A percentile compares a stretch with the other conserved stretches of the same genome.
Evolutionary conservation across 179 eudicot genomes (phyloP).

Genomic region (Beta macrorhiza): DNA sequence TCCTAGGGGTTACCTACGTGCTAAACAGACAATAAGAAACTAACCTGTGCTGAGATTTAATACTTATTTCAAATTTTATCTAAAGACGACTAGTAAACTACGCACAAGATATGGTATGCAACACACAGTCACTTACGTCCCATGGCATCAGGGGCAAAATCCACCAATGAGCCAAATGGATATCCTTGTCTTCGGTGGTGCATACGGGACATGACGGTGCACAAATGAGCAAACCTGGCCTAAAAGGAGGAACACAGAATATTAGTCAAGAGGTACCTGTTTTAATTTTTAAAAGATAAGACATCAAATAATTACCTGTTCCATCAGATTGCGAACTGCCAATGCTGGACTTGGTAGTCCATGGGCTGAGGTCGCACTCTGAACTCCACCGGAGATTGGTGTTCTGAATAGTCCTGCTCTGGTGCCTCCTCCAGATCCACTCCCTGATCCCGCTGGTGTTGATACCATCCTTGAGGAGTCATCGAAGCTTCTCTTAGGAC

Average conservation of each 20-base stretch:
- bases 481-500: constrained; percentile 29
- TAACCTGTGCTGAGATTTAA: neutral
- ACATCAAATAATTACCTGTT: constrained; percentile 53
- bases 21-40: neutral
- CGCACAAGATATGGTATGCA: neutral
- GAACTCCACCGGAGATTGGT: constrained; percentile 98
- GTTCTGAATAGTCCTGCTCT: constrained; percentile 97
- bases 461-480: constrained; percentile 23
- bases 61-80: neutral
- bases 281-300: neutral
- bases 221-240: constrained; percentile 97
- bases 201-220: constrained; percentile 96
- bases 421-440: constrained; percentile 52
- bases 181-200: constrained; percentile 97
- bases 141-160: constrained; percentile 91
- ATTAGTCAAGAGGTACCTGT: constrained; percentile 3
- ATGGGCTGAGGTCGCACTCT: constrained; percentile 98
- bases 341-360: constrained; percentile 93
- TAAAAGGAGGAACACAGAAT: constrained; percentile 26
- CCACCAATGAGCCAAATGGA: constrained; percentile 96
- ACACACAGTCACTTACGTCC: constrained; percentile 71
- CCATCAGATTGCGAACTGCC: constrained; percentile 98
- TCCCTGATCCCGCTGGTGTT: constrained; percentile 33
- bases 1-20: neutral
- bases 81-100: neutral